Conservation (phyloP, 2,329 filamentous ascomycete species). For the Bimuria novae-zelandiae region DNA sequence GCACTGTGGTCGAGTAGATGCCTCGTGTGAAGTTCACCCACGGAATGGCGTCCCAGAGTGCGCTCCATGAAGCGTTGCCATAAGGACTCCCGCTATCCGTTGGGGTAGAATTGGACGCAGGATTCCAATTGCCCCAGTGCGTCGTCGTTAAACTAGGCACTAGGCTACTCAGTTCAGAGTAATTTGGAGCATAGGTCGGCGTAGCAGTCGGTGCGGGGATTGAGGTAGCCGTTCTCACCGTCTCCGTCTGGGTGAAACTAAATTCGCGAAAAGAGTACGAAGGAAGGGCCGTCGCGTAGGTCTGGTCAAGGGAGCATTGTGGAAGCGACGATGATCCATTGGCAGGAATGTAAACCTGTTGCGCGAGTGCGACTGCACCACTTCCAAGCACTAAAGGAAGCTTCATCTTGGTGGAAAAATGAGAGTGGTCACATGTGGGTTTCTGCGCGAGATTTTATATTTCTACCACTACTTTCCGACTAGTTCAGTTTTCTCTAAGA, state of each 20-base stretch:
- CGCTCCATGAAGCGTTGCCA: constrained; percentile 47
- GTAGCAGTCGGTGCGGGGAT: constrained; percentile 38
- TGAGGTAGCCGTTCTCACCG: constrained; percentile 46
- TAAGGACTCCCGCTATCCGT: constrained; percentile 45
- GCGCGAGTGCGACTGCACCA: constrained; percentile 19
- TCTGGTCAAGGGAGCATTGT: constrained; percentile 31
- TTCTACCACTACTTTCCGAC: background rate
- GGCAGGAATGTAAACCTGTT: constrained; percentile 43
- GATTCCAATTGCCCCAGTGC: constrained; percentile 51
- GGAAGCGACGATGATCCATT: constrained; percentile 33
- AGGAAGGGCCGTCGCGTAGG: constrained; percentile 33
- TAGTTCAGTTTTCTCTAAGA: background rate
- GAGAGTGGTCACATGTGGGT: no score
- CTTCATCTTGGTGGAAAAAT: background rate
- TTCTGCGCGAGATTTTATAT: background rate
- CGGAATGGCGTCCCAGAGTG: constrained; percentile 43
- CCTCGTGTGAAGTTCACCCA: constrained; percentile 44
- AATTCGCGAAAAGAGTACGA: constrained; percentile 38
- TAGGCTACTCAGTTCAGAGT: constrained; percentile 40
- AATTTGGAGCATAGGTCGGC: constrained; percentile 44
- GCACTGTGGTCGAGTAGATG: constrained; percentile 58
- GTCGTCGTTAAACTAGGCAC: constrained; percentile 45
- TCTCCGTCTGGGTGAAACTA: constrained; percentile 48
- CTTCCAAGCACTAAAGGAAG: background rate
- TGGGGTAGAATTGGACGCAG: constrained; percentile 38